Percentiles rank a stretch among this genome's conserved stretches.
phyloP scores from a whole-genome alignment of 2,329 filamentous ascomycete species.

The Cladosporium sp. region DNA sequence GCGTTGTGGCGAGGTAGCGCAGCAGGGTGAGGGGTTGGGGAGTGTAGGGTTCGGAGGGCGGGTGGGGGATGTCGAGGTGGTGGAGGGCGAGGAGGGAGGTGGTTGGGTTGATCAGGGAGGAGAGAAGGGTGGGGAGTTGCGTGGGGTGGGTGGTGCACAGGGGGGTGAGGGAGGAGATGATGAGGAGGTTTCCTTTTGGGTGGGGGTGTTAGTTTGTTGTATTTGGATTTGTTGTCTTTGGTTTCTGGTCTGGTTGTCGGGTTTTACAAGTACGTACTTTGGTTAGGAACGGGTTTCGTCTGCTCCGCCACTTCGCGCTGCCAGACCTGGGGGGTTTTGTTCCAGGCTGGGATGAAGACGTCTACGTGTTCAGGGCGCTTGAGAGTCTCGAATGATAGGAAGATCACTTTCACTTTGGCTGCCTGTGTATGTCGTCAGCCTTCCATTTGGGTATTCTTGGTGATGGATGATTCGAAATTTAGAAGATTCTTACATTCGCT shows the following conservation, averaged over 20 bases:
- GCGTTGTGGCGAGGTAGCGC: conserved; percentile 81
- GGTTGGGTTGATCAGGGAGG: conserved; percentile 44
- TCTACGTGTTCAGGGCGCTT: conserved; percentile 62
- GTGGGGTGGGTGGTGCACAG: conserved; percentile 55
- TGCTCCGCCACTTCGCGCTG: conserved; percentile 26
- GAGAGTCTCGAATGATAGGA: conserved; percentile 73
- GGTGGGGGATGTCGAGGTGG: conserved; percentile 72
- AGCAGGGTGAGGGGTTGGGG: conserved; percentile 70
- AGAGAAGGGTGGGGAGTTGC: conserved; percentile 64
- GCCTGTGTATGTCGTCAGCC: conserved; percentile 40
- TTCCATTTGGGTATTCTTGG: conserved; percentile 56
- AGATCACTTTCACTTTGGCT: conserved; percentile 66
- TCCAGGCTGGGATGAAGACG: conserved; percentile 52
- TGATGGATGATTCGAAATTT: conserved; percentile 48
- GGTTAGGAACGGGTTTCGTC: conserved; percentile 1
- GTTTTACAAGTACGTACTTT: background rate
- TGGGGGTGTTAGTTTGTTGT: background rate
- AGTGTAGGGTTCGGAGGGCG: conserved; percentile 44
- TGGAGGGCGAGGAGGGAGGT: conserved; percentile 71
- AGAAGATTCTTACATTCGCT: conserved; percentile 56
- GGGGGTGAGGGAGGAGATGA: conserved; percentile 76
- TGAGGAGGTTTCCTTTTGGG: conserved; percentile 61
- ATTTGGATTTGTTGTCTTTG: background rate
- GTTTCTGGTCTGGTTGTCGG: conserved; percentile 49
- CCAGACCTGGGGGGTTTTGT: conserved; percentile 25